phyloP scores from a whole-genome alignment of 805 yeast genomes.

The Yamadazyma phyllophila region DNA sequence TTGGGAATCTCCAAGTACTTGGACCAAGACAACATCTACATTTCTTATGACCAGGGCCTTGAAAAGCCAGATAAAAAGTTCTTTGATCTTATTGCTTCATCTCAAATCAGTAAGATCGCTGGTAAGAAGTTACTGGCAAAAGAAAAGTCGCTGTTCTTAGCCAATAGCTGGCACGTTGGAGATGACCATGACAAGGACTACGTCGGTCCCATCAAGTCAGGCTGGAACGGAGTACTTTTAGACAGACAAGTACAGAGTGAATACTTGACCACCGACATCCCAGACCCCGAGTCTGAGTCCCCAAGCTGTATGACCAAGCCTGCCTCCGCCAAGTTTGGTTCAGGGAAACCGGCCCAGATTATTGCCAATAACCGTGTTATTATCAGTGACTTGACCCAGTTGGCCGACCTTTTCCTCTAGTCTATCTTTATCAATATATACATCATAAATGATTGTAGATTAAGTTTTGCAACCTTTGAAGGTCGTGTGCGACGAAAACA shows the following conservation, averaged over 20 bases:
- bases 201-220: slow-evolving; percentile 49
- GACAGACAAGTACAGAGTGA: slow-evolving; percentile 38
- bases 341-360: slow-evolving; percentile 14
- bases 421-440: slow-evolving; percentile 11
- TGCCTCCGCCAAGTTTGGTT: slow-evolving; percentile 5
- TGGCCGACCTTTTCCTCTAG: slow-evolving; percentile 7
- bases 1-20: slow-evolving; percentile 46
- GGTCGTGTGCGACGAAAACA: too few species aligned
- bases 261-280: slow-evolving; percentile 13
- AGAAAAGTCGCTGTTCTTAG: slow-evolving; percentile 15
- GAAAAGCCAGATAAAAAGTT: slow-evolving; percentile 52
- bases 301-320: slow-evolving; percentile 14
- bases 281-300: slow-evolving; percentile 12
- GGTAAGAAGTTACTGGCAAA: slow-evolving; percentile 1
- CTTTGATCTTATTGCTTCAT: slow-evolving; percentile 31
- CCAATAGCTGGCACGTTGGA: slow-evolving; percentile 61
- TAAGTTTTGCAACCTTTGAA: too few species aligned
- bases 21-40: slow-evolving; percentile 35
- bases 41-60: slow-evolving; percentile 57
- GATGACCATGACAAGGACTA: slow-evolving; percentile 59
- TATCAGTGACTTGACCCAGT: slow-evolving; percentile 19
- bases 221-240: slow-evolving; percentile 59
- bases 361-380: slow-evolving; percentile 36
- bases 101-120: slow-evolving; percentile 7
- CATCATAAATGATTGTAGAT: background rate